These are phyloP conservation scores for Hymenoscyphus repandus DNA, from an alignment of 2,329 filamentous ascomycete species.

Conservation along the genomic window DNA sequence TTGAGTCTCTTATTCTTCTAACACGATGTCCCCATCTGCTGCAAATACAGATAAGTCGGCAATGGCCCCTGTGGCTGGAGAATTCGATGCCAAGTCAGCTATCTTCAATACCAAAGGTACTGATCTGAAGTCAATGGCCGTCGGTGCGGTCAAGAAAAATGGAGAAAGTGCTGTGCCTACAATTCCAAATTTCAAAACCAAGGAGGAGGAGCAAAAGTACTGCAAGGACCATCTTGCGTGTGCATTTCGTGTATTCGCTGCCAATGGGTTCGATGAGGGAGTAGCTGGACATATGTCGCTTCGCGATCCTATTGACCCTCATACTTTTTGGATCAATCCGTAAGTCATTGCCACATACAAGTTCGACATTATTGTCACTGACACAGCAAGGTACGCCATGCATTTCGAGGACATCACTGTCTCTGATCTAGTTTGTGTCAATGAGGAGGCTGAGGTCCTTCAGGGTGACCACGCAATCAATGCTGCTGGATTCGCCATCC, in stretches of 20 bases:
- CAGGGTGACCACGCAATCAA: constrained; percentile 33
- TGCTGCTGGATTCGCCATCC: constrained; percentile 16
- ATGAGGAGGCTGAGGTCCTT: constrained; percentile 36
- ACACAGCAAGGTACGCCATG: background rate
- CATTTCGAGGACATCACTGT: constrained; percentile 32
- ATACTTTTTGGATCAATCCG: constrained; percentile 20
- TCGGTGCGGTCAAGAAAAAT: background rate
- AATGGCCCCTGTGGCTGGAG: no score
- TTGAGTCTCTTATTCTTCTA: no score
- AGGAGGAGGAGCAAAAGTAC: constrained; percentile 24
- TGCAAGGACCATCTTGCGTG: constrained; percentile 37
- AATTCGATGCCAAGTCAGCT: constrained; percentile 1
- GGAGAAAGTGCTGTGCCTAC: background rate
- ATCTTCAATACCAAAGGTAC: constrained; percentile 2
- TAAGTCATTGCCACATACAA: no score
- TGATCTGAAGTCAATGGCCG: background rate
- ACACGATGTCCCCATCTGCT: no score
- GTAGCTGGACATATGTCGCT: constrained; percentile 28
- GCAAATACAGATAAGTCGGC: no score
- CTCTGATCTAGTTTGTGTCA: constrained; percentile 41
- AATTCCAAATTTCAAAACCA: constrained; percentile 17
- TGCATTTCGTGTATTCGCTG: constrained; percentile 40
- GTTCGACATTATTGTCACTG: no score
- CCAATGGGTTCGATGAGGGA: constrained; percentile 37
- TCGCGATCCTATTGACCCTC: constrained; percentile 22